A percentile compares a stretch with the other conserved stretches of the same genome.
phyloP scores from a whole-genome alignment of 1,284 basidiomycete species.

The Trichosporon sp. region DNA sequence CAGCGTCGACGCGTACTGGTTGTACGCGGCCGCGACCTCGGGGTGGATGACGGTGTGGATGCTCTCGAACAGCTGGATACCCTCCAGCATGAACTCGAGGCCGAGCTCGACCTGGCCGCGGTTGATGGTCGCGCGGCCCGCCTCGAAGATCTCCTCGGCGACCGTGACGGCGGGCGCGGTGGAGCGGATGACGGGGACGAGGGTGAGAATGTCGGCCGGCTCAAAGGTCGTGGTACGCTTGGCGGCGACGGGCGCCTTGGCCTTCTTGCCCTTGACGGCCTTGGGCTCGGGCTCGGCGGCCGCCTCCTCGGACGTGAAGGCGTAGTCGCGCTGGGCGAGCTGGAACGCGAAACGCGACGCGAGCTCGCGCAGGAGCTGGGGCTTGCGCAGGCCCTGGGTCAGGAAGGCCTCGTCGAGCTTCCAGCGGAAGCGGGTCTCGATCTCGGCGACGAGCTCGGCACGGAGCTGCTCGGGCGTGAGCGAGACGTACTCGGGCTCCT shows the following conservation, averaged over 20 bases:
- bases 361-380: slow-evolving; percentile 61
- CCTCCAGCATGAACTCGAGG: slow-evolving; percentile 62
- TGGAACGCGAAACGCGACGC: slow-evolving; percentile 62
- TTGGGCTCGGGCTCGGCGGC: slow-evolving; percentile 32
- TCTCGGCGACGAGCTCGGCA: slow-evolving; percentile 55
- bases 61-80: slow-evolving; percentile 62
- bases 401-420: slow-evolving; percentile 57
- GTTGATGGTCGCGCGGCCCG: slow-evolving; percentile 60
- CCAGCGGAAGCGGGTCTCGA: slow-evolving; percentile 61
- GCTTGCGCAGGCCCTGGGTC: slow-evolving; percentile 51
- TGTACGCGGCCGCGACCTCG: slow-evolving; percentile 62
- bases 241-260: slow-evolving; percentile 26
- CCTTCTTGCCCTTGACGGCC: slow-evolving; percentile 54
- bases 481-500: slow-evolving; percentile 56
- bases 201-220: slow-evolving; percentile 61
- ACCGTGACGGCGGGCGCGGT: slow-evolving; percentile 59
- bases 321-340: slow-evolving; percentile 60
- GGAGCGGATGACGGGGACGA: slow-evolving; percentile 61
- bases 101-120: slow-evolving; percentile 60
- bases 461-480: slow-evolving; percentile 60
- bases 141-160: slow-evolving; percentile 63
- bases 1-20: slow-evolving; percentile 59
- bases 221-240: slow-evolving; percentile 56
- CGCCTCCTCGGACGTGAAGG: slow-evolving; percentile 50
- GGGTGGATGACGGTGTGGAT: slow-evolving; percentile 64